These are phyloP conservation scores for Acidiella bohemica DNA, from an alignment of 495 filamentous ascomycete species.

Conservation along the genomic window DNA sequence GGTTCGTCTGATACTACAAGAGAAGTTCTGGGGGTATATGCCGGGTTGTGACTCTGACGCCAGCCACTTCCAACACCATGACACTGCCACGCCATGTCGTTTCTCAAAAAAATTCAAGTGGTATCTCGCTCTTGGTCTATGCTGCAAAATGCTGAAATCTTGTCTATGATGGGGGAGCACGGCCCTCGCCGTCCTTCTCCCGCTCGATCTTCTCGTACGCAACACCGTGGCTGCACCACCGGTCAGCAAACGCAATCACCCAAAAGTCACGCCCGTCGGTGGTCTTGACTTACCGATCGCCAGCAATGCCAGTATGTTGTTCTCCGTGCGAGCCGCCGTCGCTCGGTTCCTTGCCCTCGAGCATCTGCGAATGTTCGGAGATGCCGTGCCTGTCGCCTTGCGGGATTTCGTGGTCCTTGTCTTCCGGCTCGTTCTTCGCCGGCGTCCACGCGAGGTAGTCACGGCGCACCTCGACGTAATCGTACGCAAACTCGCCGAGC, in stretches of 20 bases:
- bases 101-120: background rate
- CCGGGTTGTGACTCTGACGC: background rate
- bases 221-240: conserved; percentile 10
- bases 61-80: background rate
- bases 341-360: conserved; percentile 44
- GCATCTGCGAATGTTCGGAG: conserved; percentile 59
- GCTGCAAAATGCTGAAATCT: background rate
- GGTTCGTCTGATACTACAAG: background rate
- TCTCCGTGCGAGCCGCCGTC: conserved; percentile 34
- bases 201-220: conserved; percentile 22
- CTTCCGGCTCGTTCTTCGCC: conserved; percentile 52
- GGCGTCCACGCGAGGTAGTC: conserved; percentile 98
- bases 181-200: conserved; percentile 12
- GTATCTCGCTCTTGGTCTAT: background rate
- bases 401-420: conserved; percentile 47
- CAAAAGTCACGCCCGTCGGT: background rate
- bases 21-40: background rate
- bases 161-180: background rate
- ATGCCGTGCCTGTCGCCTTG: conserved; percentile 70
- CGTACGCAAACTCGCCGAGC: conserved; percentile 96
- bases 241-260: background rate
- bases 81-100: no score
- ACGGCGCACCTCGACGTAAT: conserved; percentile 95
- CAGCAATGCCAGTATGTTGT: conserved; percentile 31
- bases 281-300: conserved; percentile 19